Evolutionary conservation across 768 basidiomycete species (phyloP).

Genomic region (Leccinum aurantiacum): DNA sequence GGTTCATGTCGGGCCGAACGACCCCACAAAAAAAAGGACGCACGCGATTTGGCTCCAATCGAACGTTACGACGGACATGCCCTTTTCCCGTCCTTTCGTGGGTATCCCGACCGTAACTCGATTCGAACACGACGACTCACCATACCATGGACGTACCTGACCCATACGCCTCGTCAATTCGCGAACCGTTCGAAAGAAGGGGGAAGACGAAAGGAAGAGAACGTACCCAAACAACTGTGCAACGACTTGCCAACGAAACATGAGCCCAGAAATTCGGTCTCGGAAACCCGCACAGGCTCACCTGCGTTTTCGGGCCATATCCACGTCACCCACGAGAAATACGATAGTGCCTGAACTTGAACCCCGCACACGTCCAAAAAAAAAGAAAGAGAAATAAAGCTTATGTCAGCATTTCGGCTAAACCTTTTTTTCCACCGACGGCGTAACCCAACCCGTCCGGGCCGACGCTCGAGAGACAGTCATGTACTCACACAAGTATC

Average conservation of each 20-base stretch:
- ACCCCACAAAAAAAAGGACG: slow-evolving; percentile 18
- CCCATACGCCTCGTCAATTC: neutral
- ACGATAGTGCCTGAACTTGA: slow-evolving; percentile 48
- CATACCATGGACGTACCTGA: slow-evolving; percentile 44
- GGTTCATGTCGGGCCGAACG: neutral
- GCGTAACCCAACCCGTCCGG: neutral
- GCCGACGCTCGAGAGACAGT: neutral
- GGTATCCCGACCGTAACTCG: neutral
- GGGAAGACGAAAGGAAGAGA: neutral
- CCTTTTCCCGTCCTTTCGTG: slow-evolving; percentile 23
- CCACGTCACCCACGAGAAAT: slow-evolving; percentile 62
- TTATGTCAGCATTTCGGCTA: slow-evolving; percentile 13
- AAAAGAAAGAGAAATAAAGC: neutral
- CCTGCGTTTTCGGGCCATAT: slow-evolving; percentile 47
- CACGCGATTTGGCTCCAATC: slow-evolving; percentile 72
- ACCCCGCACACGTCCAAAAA: neutral
- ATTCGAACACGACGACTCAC: slow-evolving; percentile 25
- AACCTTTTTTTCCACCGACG: neutral
- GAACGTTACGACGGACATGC: slow-evolving; percentile 75
- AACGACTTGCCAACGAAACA: slow-evolving; percentile 32
- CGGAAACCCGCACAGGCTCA: slow-evolving; percentile 26
- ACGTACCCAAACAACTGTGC: slow-evolving; percentile 49
- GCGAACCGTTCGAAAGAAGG: neutral
- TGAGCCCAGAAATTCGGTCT: neutral
- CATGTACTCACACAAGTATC: slow-evolving; percentile 40